These are phyloP conservation scores for Yamadazyma kanchanaburiensis DNA, from an alignment of 1,139 yeast species.

Conservation along the genomic window DNA sequence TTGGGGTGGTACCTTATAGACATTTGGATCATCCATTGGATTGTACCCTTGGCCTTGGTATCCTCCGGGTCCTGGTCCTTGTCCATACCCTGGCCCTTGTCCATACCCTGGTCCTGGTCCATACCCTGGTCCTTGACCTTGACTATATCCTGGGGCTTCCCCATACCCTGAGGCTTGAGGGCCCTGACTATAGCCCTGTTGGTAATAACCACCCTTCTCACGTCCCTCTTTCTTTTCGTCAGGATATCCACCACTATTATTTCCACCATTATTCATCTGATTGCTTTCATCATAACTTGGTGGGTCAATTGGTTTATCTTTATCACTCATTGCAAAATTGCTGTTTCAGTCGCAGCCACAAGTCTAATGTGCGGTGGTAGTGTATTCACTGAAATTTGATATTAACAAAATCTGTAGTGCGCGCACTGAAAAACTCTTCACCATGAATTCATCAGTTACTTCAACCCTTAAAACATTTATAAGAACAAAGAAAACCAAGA, in stretches of 20 bases:
- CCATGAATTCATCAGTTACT: too few relatives aligned
- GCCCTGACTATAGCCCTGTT: background rate
- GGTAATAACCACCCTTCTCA: background rate
- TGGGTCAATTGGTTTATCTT: conserved; percentile 5
- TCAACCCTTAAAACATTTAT: conserved; percentile 19
- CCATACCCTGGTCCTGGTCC: too few relatives aligned
- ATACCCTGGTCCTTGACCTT: background rate
- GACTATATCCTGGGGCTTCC: background rate
- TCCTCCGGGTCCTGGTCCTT: too few relatives aligned
- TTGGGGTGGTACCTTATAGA: conserved; percentile 31
- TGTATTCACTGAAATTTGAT: too few relatives aligned
- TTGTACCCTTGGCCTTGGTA: conserved; percentile 10
- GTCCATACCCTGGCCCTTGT: too few relatives aligned
- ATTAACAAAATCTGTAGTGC: too few relatives aligned
- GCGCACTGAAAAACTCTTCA: too few relatives aligned
- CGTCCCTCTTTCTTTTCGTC: conserved; percentile 2
- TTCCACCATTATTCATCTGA: background rate
- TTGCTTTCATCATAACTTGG: conserved; percentile 9
- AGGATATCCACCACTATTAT: conserved; percentile 1
- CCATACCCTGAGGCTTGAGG: background rate
- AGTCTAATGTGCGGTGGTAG: too few relatives aligned
- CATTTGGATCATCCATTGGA: conserved; percentile 28
- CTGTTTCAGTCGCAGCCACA: conserved; percentile 2
- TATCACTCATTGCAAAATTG: background rate
- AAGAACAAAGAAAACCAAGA: conserved; percentile 36